Evolutionary conservation across 2,329 filamentous ascomycete species (phyloP).

Genomic region (Diplodia seriata): DNA sequence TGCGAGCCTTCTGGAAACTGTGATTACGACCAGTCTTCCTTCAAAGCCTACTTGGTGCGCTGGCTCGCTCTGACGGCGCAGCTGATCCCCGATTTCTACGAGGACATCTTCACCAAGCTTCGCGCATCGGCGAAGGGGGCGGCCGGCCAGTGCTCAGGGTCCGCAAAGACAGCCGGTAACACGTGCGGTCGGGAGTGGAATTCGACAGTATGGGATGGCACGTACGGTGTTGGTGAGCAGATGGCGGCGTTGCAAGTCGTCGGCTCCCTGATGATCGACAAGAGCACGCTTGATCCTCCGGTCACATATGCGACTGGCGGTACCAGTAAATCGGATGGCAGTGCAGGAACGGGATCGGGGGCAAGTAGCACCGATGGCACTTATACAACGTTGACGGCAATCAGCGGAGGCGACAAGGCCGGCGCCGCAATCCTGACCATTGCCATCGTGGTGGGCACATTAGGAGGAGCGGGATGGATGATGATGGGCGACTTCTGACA

Average conservation of each 20-base stretch:
- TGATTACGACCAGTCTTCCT: conserved; percentile 74
- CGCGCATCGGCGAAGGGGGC: conserved; percentile 65
- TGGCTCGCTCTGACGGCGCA: conserved; percentile 69
- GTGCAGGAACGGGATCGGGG: conserved; percentile 43
- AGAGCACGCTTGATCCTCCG: conserved; percentile 46
- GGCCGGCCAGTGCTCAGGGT: conserved; percentile 67
- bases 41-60: conserved; percentile 73
- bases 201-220: conserved; percentile 58
- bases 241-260: conserved; percentile 60
- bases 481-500: conserved; percentile 33
- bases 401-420: conserved; percentile 50
- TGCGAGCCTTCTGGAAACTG: conserved; percentile 70
- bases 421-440: conserved; percentile 47
- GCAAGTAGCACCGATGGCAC: conserved; percentile 23
- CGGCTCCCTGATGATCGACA: conserved; percentile 53
- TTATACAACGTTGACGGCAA: conserved; percentile 36
- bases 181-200: conserved; percentile 72
- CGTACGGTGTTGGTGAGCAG: conserved; percentile 58
- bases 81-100: conserved; percentile 65
- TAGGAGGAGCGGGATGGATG: conserved; percentile 38
- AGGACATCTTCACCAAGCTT: conserved; percentile 65
- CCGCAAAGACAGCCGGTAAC: conserved; percentile 58
- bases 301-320: conserved; percentile 60
- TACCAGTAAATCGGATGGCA: conserved; percentile 55
- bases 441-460: conserved; percentile 17